Evolutionary conservation across 768 basidiomycete species (phyloP).

Genomic region (Nevesoporus exiguus): DNA sequence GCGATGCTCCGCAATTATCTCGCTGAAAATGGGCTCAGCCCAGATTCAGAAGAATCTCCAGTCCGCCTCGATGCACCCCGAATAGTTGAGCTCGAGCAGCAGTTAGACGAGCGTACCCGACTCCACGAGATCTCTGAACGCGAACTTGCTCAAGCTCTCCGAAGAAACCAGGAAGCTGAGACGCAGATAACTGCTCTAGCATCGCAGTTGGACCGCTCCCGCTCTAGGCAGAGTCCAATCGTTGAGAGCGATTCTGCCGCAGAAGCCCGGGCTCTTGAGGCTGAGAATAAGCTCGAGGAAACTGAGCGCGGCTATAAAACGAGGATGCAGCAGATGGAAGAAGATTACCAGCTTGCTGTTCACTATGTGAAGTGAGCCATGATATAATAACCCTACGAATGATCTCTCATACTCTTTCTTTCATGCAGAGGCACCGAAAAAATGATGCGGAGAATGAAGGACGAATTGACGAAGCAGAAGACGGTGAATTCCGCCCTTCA

Average conservation of each 20-base stretch:
- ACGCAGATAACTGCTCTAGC: constrained; percentile 62
- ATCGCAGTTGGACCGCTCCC: constrained; percentile 62
- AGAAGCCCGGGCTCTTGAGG: constrained; percentile 55
- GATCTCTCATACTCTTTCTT: constrained; percentile 15
- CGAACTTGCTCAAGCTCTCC: constrained; percentile 62
- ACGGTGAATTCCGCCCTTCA: constrained; percentile 74
- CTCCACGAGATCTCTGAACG: constrained; percentile 73
- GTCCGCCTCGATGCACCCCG: constrained; percentile 36
- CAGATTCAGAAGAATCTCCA: constrained; percentile 64
- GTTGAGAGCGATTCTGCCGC: constrained; percentile 35
- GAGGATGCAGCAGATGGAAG: constrained; percentile 85
- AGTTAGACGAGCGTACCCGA: constrained; percentile 68
- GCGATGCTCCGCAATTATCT: constrained; percentile 82
- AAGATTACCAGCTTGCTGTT: constrained; percentile 94
- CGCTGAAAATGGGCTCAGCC: constrained; percentile 79
- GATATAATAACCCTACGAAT: constrained; percentile 17
- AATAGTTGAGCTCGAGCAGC: constrained; percentile 74
- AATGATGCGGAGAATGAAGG: constrained; percentile 95
- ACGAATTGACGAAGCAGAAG: constrained; percentile 92
- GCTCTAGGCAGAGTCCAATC: constrained; percentile 54
- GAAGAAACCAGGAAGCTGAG: constrained; percentile 73
- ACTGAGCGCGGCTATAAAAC: constrained; percentile 74
- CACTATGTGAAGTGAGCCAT: constrained; percentile 89
- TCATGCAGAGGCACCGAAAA: constrained; percentile 85
- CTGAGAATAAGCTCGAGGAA: constrained; percentile 77